phyloP scores from a whole-genome alignment of 2,329 filamentous ascomycete species.

The Neonectria sp. region DNA sequence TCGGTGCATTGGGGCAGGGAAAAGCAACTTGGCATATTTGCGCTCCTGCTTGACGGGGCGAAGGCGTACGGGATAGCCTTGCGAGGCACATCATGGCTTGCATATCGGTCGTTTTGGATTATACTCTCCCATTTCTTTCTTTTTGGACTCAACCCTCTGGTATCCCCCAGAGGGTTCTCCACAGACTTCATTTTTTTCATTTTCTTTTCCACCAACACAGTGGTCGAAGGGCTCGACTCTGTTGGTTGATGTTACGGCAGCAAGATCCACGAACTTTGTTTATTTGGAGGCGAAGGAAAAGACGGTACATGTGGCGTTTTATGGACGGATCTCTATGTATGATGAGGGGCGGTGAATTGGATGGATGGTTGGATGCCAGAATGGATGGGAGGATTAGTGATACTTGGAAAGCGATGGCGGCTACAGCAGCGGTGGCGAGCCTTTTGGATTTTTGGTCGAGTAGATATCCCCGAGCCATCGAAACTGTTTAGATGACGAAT shows the following conservation, averaged over 20 bases:
- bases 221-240: conserved; percentile 47
- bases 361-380: conserved; percentile 17
- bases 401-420: conserved; percentile 34
- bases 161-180: conserved; percentile 26
- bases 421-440: conserved; percentile 33
- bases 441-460: conserved; percentile 34
- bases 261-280: conserved; percentile 44
- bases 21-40: conserved; percentile 40
- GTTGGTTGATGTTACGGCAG: conserved; percentile 45
- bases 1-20: conserved; percentile 19
- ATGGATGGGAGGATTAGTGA: conserved; percentile 12
- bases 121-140: conserved; percentile 39
- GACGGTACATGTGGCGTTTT: conserved; percentile 45
- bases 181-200: conserved; percentile 27
- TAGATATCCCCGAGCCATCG: conserved; percentile 45
- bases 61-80: conserved; percentile 42
- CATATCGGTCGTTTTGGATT: conserved; percentile 42
- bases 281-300: conserved; percentile 44
- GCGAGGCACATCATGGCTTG: conserved; percentile 43
- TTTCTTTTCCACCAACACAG: conserved; percentile 35
- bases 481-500: conserved; percentile 40
- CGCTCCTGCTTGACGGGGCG: conserved; percentile 18
- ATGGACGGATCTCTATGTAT: conserved; percentile 37
- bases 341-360: conserved; percentile 14
- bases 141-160: conserved; percentile 24